phyloP scores from a whole-genome alignment of 1,284 basidiomycete species.

The Porogramme epimiltina region DNA sequence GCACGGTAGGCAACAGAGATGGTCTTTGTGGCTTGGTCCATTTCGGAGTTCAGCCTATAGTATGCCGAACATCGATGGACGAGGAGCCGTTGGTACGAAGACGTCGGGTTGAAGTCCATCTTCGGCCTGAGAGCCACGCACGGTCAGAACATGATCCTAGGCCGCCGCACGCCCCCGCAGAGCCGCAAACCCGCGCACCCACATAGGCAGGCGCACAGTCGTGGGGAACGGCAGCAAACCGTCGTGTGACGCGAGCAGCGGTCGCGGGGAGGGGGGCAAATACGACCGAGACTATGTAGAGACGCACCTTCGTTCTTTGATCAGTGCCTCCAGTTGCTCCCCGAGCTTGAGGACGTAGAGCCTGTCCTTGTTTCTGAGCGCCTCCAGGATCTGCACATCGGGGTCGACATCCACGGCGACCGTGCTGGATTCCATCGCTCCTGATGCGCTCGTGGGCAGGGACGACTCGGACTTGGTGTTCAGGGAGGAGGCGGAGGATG shows the following conservation, averaged over 20 bases:
- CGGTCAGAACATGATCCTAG: constrained; percentile 9
- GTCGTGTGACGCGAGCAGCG: constrained; percentile 18
- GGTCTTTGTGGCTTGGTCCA: constrained; percentile 61
- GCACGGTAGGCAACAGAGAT: constrained; percentile 55
- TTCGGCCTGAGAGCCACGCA: constrained; percentile 45
- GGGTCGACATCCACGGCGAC: constrained; percentile 43
- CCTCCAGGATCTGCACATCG: constrained; percentile 78
- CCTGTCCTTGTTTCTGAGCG: constrained; percentile 83
- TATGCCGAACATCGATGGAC: constrained; percentile 82
- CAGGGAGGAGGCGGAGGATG: constrained; percentile 21
- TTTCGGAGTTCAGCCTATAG: constrained; percentile 70
- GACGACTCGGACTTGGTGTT: constrained; percentile 23
- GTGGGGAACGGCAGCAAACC: constrained; percentile 3
- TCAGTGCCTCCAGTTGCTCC: constrained; percentile 77
- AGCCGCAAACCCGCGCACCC: background rate
- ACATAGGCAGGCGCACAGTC: constrained; percentile 2
- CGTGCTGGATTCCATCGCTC: constrained; percentile 10
- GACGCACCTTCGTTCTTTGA: constrained; percentile 69
- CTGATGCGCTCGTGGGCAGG: constrained; percentile 13
- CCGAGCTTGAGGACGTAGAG: constrained; percentile 83
- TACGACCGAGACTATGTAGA: constrained; percentile 5
- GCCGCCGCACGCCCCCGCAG: background rate
- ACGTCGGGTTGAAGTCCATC: constrained; percentile 64
- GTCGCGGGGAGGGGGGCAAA: too few species aligned
- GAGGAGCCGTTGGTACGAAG: constrained; percentile 79